Base-by-base conservation (phyloP, 2,329 filamentous ascomycete genomes). In the Elsinoe arachidis region DNA sequence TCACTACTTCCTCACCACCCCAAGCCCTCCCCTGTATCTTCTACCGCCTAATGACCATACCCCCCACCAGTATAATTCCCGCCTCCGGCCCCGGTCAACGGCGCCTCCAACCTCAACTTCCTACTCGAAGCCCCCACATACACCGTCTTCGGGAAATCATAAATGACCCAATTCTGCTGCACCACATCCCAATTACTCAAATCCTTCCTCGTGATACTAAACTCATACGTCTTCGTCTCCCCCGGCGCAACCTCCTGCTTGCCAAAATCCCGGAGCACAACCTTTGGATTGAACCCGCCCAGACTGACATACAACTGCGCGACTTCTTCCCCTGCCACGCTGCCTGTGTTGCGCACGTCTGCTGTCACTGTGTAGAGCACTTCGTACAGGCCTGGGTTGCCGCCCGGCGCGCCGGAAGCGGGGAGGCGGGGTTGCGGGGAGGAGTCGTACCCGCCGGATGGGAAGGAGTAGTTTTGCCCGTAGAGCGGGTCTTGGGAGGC, bases 171-270 rank as follows among this genome's bases (percentile, higher is more conserved):
- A 55, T 83, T 76, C 70, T 87, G 81, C 38, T 67, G 63, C 0
- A 70, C 69, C 0, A 76, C 70, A 66, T 86, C 80, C 84, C 84
- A 87, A 58, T 84, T 79, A 63, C 81, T 84, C 38, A 88, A 61
- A 66, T 87, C 85, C 53, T 81, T 77, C 39, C 81, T 74, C 35
- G 75, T 78, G 33, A 88, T 66, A 12, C 73, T 70, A 62, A 87
- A 79, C 0, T 68, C 73, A 2, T 81, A 76, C 1, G 69, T 77
- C 35, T 73, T 69, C 2, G 69, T 75, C 56, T 77, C 74, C 1
- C 77, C 79, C 0, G 75, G 66, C 3, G 70, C 70, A 15, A 87
- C 66, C 14, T 67, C 66, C 5, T 83, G 72, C 70, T 86, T 86
- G 59, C 77, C 76, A 63, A 86, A 87, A 4, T 84, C 82, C 15